Conservation (phyloP, 2,329 filamentous ascomycete species). For the Scytalidium lignicola region DNA sequence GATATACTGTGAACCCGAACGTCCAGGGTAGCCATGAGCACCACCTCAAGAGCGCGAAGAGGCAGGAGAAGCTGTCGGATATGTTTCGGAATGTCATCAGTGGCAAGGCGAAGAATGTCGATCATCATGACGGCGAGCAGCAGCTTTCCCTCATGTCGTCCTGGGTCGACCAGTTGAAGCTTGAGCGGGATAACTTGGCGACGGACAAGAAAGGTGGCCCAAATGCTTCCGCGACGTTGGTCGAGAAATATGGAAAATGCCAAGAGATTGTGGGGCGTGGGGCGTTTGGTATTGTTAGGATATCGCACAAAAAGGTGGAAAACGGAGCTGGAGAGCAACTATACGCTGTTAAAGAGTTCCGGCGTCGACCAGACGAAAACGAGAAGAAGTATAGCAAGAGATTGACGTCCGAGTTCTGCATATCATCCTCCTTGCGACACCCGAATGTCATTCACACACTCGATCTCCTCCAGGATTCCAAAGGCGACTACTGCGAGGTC, state of each 20-base stretch:
- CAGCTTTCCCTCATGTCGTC: slow-evolving; percentile 89
- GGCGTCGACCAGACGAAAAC: slow-evolving; percentile 86
- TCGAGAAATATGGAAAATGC: slow-evolving; percentile 97
- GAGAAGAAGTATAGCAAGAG: slow-evolving; percentile 98
- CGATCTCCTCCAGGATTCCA: slow-evolving; percentile 89
- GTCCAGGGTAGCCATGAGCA: slow-evolving; percentile 74
- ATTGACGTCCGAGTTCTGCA: slow-evolving; percentile 95
- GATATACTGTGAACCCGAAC: slow-evolving; percentile 47
- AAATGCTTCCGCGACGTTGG: slow-evolving; percentile 71
- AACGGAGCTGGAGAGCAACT: slow-evolving; percentile 80
- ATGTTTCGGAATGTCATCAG: slow-evolving; percentile 81
- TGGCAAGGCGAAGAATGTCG: slow-evolving; percentile 74
- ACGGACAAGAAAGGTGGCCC: slow-evolving; percentile 72
- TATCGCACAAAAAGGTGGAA: slow-evolving; percentile 91
- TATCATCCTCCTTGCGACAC: slow-evolving; percentile 92
- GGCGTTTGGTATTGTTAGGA: slow-evolving; percentile 94
- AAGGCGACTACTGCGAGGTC: slow-evolving; percentile 96
- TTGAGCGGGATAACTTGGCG: slow-evolving; percentile 72
- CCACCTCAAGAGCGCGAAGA: slow-evolving; percentile 79
- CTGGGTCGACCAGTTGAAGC: slow-evolving; percentile 91
- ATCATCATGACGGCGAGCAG: slow-evolving; percentile 59
- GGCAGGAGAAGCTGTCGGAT: slow-evolving; percentile 91
- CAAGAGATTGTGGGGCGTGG: slow-evolving; percentile 95
- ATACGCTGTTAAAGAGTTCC: slow-evolving; percentile 97
- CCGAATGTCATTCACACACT: slow-evolving; percentile 98